Base-by-base conservation (phyloP, 306 rosid species). In the Trifolium subterraneum region DNA sequence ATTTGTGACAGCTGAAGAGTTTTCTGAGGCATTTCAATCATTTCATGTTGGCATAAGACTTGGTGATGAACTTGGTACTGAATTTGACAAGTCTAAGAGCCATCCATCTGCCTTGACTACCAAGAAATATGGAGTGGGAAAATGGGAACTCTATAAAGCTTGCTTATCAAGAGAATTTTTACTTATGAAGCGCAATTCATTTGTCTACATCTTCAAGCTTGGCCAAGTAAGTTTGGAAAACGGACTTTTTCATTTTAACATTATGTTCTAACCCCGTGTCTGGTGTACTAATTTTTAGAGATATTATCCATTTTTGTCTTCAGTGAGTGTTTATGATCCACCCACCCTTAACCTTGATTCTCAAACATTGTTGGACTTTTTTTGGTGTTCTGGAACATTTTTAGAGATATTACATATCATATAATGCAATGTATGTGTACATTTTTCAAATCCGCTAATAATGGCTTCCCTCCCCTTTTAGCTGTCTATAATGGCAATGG, bases 131-230 rank as follows among this genome's bases (percentile, higher is more conserved):
- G 88, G 89, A 38, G 85, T 79, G 7, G 79, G 81, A 63, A 79
- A 70, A 64, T 72, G 42, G 79, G 90, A 86, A 42, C 63, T 88
- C 7, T 13, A 81, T 50, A 88, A 84, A 74, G 87, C 92, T 79
- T 84, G 85, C 76, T 79, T 84, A 70, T 80, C 82, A 47, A 85
- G 86, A 79, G 90, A 88, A 64, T 86, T 79, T 70, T 81, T 88
- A 78, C 88, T 88, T 15, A 88, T 88, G 88, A 86, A 81, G 80
- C 87, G 92, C 64, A 88, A 88, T 66, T 86, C 92, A 39, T 88
- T 88, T 68, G 85, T 88, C 61, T 75, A 88, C 74, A n/a, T 73
- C 69, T 83, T 86, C 84, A 86, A 81, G 85, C 76, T 81, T 70
- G 73, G 39, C 78, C 89, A 85, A 85, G 92, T 88, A 81, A 20